Base-by-base conservation (phyloP, 2,329 filamentous ascomycete genomes). In the Xylariaceae sp. region DNA sequence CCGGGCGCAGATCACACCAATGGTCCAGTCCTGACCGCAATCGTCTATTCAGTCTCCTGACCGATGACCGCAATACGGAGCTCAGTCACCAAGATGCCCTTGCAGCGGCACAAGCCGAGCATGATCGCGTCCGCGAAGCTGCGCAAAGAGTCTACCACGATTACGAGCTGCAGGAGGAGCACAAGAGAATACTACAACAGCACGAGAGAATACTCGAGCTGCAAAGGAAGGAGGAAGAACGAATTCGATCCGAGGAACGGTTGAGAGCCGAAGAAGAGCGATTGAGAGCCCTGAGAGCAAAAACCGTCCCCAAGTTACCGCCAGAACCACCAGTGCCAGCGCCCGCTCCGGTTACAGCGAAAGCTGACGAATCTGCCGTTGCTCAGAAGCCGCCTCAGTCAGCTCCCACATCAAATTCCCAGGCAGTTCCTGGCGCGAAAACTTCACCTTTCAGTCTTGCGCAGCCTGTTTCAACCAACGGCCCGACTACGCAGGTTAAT, bases 51-150 rank as follows among this genome's bases (percentile, higher is more conserved):
- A 81, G 78, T 20, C 81, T 90, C 23, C 86, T 91, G 56, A 77
- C 78, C 41, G 82, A 85, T 49, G 79, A 83, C 29, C 80, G 83
- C 37, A 86, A 89, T 60, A 83, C 81, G 32, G 86, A 87, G 67
- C 76, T 82, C 48, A 79, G 78, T 52, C 88, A 91, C 68, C 80
- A 81, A 55, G 82, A 86, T 63, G 88, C 88, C 14, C 80, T 93
- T 16, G 83, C 82, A 44, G 81, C 82, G 45, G 88, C 88, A 3
- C 84, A 84, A 47, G 78, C 79, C 14, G 83, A 88, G 66, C 89
- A 92, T 70, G 83, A 89, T 40, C 80, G 83, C 23, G 81, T 93
- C 10, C 80, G 81, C 23, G 73, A 79, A 51, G 73, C 73, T 26
- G 82, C 82, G 7, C 70, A 82, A 37, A 73, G 76, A 16, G 78